Conservation (phyloP, 2,329 filamentous ascomycete species). For the Fusarium scirpi region DNA sequence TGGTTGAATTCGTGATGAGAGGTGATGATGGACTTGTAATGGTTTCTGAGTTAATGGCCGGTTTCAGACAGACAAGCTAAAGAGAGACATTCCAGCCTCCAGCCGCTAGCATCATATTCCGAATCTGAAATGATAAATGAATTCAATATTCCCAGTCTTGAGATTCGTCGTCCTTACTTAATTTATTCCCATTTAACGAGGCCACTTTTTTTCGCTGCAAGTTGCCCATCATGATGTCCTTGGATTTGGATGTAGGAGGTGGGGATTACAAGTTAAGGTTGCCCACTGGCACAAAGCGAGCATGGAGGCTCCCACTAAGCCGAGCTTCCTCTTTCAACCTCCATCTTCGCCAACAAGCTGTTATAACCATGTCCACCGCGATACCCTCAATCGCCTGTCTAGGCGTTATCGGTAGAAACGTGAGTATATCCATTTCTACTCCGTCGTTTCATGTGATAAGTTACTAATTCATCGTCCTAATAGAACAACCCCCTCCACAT, state of each 20-base stretch:
- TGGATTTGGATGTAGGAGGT: slow-evolving; percentile 23
- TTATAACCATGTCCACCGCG: slow-evolving; percentile 65
- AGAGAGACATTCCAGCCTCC: slow-evolving; percentile 40
- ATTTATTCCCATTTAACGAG: background rate
- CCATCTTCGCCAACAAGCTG: slow-evolving; percentile 24
- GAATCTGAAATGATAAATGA: background rate
- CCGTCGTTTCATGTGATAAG: background rate
- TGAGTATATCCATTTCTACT: slow-evolving; percentile 57
- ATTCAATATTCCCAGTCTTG: background rate
- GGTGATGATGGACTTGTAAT: slow-evolving; percentile 1
- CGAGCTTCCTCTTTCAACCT: slow-evolving; percentile 36
- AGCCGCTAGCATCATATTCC: slow-evolving; percentile 20
- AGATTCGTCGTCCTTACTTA: background rate
- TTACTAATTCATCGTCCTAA: slow-evolving; percentile 3
- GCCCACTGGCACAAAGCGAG: slow-evolving; percentile 31
- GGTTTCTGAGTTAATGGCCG: slow-evolving; percentile 31
- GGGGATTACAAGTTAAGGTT: slow-evolving; percentile 35
- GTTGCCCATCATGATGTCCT: slow-evolving; percentile 22
- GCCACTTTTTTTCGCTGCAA: background rate
- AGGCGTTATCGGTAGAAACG: slow-evolving; percentile 92
- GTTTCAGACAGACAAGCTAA: slow-evolving; percentile 39
- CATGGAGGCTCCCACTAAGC: slow-evolving; percentile 36
- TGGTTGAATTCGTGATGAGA: background rate
- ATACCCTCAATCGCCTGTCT: slow-evolving; percentile 91
- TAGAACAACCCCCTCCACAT: slow-evolving; percentile 98